These are phyloP conservation scores for bread wheat (Triticum aestivum) DNA, from an alignment of 176 grass and related monocot genomes.

Conservation along the genomic window DNA sequence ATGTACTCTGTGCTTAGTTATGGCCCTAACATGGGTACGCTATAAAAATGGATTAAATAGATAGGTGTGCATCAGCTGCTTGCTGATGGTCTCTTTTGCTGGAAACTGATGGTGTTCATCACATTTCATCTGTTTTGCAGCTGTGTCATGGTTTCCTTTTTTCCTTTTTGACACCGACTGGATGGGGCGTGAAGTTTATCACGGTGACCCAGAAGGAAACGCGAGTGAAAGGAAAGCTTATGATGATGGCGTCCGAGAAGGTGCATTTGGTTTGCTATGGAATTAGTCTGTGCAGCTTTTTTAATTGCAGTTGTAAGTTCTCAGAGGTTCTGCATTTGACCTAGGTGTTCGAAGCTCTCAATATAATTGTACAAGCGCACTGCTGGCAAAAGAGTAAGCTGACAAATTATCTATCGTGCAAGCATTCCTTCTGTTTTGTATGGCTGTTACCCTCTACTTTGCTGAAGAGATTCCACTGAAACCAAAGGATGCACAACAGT, in stretches of 20 bases:
- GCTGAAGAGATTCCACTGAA: slow-evolving; percentile 56
- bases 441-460: slow-evolving; percentile 74
- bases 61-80: not conserved
- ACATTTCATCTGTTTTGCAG: slow-evolving; percentile 44
- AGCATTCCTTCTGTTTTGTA: slow-evolving; percentile 83
- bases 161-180: slow-evolving; percentile 99
- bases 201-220: slow-evolving; percentile 88
- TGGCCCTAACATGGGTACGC: slow-evolving; percentile 96
- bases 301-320: slow-evolving; percentile 95
- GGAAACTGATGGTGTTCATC: slow-evolving; percentile 13
- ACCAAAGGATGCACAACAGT: slow-evolving; percentile 32
- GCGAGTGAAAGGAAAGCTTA: slow-evolving; percentile 58
- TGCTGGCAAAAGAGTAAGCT: slow-evolving; percentile 12
- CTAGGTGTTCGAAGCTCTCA: slow-evolving; percentile 3
- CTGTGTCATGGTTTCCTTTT: slow-evolving; percentile 97
- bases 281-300: slow-evolving; percentile 53
- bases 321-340: slow-evolving; percentile 13
- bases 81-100: not conserved
- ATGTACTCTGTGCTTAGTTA: slow-evolving; percentile 97
- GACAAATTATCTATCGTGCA: slow-evolving; percentile 38
- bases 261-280: no score
- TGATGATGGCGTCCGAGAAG: slow-evolving; percentile 83
- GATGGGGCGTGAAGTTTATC: slow-evolving; percentile 99
- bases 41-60: not conserved
- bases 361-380: not conserved